Conservation (phyloP, 352 stramenopile species). For the Phytophthora pinifolia region DNA sequence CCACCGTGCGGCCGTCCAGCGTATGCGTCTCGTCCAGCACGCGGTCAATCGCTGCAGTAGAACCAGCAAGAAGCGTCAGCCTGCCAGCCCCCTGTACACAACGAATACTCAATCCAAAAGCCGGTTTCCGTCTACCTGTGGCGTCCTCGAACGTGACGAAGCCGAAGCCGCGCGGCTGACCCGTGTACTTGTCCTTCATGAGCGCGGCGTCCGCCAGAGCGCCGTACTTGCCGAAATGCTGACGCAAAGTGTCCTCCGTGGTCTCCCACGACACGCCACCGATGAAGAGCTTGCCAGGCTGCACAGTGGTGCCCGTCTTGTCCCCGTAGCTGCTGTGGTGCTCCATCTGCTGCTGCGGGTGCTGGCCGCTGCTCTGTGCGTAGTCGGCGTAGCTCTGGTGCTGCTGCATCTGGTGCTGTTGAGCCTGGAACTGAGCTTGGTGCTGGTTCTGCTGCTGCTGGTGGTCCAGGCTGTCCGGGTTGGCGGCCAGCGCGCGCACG, state of each 20-base stretch:
- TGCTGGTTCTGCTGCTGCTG: slow-evolving; percentile 18
- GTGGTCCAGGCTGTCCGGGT: slow-evolving; percentile 48
- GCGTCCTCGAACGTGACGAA: slow-evolving; percentile 94
- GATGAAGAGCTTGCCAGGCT: slow-evolving; percentile 90
- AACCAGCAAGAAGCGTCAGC: slow-evolving; percentile 27
- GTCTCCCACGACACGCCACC: slow-evolving; percentile 92
- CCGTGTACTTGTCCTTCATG: slow-evolving; percentile 94
- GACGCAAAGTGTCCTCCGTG: slow-evolving; percentile 89
- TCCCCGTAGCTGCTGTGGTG: slow-evolving; percentile 34
- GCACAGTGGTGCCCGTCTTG: slow-evolving; percentile 28
- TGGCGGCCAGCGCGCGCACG: slow-evolving; percentile 56
- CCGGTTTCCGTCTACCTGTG: slow-evolving; percentile 51
- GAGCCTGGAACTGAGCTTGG: slow-evolving; percentile 26
- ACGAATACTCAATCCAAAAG: background rate
- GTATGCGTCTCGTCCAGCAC: slow-evolving; percentile 87
- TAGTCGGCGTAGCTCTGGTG: slow-evolving; percentile 33
- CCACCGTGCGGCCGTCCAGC: slow-evolving; percentile 89
- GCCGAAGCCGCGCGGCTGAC: slow-evolving; percentile 90
- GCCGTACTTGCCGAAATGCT: slow-evolving; percentile 91
- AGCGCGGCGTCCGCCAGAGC: slow-evolving; percentile 84
- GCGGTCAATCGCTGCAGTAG: slow-evolving; percentile 66
- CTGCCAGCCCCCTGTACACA: slow-evolving; percentile 4
- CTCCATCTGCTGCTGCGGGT: slow-evolving; percentile 53
- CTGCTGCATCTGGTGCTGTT: slow-evolving; percentile 29
- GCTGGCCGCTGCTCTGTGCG: slow-evolving; percentile 35